Percentiles rank a stretch among this genome's conserved stretches.
Evolutionary conservation across 805 yeast genomes (phyloP).

Genomic region (Candida succiphila): DNA sequence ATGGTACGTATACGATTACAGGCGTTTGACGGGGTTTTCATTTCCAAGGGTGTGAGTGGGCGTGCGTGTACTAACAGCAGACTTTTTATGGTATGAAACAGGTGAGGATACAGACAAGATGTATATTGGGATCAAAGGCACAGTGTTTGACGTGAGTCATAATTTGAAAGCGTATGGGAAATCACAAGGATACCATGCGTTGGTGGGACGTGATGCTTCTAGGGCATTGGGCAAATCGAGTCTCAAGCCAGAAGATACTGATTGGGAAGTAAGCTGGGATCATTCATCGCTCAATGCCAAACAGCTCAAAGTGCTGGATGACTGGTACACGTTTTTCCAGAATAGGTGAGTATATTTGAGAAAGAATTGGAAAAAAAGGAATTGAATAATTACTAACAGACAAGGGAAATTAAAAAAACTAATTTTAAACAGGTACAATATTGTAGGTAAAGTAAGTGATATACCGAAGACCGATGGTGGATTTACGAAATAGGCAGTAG

Average conservation of each 20-base stretch:
- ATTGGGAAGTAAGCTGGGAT: constrained; percentile 32
- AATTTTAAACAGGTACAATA: constrained; percentile 25
- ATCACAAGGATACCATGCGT: constrained; percentile 59
- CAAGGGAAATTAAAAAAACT: not conserved
- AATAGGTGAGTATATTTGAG: constrained; percentile 28
- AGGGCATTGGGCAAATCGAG: constrained; percentile 68
- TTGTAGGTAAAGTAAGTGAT: constrained; percentile 29
- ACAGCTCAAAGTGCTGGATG: constrained; percentile 53
- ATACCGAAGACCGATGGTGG: too few relatives aligned
- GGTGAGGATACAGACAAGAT: constrained; percentile 35
- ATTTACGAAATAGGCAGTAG: too few relatives aligned
- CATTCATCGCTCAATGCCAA: constrained; percentile 43
- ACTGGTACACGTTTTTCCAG: constrained; percentile 62
- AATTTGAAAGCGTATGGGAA: constrained; percentile 67
- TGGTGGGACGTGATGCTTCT: constrained; percentile 72
- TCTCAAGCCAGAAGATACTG: constrained; percentile 42
- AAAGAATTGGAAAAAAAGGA: constrained; percentile 8
- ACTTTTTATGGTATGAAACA: too few relatives aligned
- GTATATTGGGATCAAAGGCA: constrained; percentile 70
- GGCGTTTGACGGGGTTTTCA: too few relatives aligned
- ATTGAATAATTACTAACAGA: not conserved
- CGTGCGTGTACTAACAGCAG: too few relatives aligned
- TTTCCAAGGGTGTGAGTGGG: too few relatives aligned
- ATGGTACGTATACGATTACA: constrained; percentile 24
- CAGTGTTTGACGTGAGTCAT: constrained; percentile 65